Percentiles rank a stretch among this genome's conserved stretches.
These are phyloP conservation scores for Rosellinia necatrix DNA, from an alignment of 2,329 filamentous ascomycete genomes.

Conservation along the genomic window DNA sequence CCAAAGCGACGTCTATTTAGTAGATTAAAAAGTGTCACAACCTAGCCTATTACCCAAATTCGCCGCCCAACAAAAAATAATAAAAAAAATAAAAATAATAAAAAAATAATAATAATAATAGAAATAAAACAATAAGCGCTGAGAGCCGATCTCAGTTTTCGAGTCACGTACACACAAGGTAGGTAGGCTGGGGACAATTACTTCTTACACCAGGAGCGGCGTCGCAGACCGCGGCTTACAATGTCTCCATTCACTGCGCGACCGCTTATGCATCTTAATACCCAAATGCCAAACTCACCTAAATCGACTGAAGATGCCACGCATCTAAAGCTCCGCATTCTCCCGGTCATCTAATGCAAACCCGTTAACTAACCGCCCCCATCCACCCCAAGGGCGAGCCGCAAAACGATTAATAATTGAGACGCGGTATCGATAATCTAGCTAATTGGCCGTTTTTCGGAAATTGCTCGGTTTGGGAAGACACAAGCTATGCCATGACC, in stretches of 20 bases:
- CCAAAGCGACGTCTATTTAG: no score
- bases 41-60: slow-evolving; percentile 21
- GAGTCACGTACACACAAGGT: neutral
- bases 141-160: slow-evolving; percentile 5
- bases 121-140: slow-evolving; percentile 26
- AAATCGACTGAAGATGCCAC: slow-evolving; percentile 18
- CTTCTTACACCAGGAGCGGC: neutral
- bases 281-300: slow-evolving; percentile 10
- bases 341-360: slow-evolving; percentile 24
- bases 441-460: neutral
- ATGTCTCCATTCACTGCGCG: slow-evolving; percentile 7
- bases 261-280: slow-evolving; percentile 15
- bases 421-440: neutral
- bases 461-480: slow-evolving; percentile 12
- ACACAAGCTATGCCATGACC: neutral
- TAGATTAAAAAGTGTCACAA: slow-evolving; percentile 26
- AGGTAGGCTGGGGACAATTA: slow-evolving; percentile 12
- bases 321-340: slow-evolving; percentile 23
- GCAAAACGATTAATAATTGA: no score
- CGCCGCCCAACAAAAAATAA: slow-evolving; percentile 18
- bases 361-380: no score
- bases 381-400: no score
- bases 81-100: no score
- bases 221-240: slow-evolving; percentile 2
- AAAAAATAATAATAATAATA: no score